Percentiles rank a stretch among this genome's conserved stretches.
These are phyloP conservation scores for Xylaria nigripes DNA, from an alignment of 495 filamentous ascomycete genomes.

Conservation along the genomic window DNA sequence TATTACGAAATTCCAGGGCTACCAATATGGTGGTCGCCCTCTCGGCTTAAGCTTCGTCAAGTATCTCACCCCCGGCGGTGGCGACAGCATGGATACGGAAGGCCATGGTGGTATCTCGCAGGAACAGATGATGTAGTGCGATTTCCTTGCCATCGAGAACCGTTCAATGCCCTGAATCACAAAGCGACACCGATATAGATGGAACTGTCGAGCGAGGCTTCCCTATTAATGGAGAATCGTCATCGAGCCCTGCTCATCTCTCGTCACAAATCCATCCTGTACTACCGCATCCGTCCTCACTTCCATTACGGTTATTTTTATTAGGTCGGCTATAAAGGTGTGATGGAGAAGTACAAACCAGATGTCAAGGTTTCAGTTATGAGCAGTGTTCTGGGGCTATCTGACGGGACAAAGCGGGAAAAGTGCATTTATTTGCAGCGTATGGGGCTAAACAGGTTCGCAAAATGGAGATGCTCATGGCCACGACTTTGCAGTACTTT, in stretches of 20 bases:
- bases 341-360: neutral
- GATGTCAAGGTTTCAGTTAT: neutral
- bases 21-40: constrained; percentile 93
- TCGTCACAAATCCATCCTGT: neutral
- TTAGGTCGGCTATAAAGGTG: neutral
- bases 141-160: neutral
- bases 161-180: neutral
- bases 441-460: neutral
- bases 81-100: constrained; percentile 77
- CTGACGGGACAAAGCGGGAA: constrained; percentile 3
- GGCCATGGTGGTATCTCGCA: constrained; percentile 72
- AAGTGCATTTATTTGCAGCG: constrained; percentile 6
- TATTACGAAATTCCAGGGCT: constrained; percentile 94
- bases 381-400: neutral
- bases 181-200: neutral
- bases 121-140: constrained; percentile 85
- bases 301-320: neutral
- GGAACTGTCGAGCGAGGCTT: neutral
- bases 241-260: neutral
- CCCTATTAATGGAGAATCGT: neutral
- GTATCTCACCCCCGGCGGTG: constrained; percentile 60
- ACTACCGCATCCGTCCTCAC: neutral
- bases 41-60: constrained; percentile 88
- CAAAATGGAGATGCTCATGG: neutral
- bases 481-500: neutral